These are phyloP conservation scores for Ophiocordyceps australis DNA, from an alignment of 2,329 filamentous ascomycete species.

Conservation along the genomic window DNA sequence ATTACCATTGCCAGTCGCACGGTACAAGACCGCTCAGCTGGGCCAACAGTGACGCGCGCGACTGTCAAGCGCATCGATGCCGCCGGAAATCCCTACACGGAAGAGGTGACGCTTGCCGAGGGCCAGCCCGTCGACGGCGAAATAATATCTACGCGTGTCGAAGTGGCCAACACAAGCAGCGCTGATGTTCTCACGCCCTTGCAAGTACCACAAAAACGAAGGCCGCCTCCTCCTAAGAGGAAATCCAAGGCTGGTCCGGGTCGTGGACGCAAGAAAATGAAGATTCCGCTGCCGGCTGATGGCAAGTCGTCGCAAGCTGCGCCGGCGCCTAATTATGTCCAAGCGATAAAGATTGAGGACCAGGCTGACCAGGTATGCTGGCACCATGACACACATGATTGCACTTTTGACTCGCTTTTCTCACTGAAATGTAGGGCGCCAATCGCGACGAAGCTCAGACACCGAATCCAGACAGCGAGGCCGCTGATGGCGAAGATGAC, in stretches of 20 bases:
- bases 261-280: slow-evolving; percentile 65
- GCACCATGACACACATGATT: no score
- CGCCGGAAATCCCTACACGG: slow-evolving; percentile 64
- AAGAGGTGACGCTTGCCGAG: slow-evolving; percentile 66
- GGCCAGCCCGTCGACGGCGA: slow-evolving; percentile 71
- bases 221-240: slow-evolving; percentile 60
- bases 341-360: slow-evolving; percentile 18
- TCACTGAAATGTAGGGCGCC: slow-evolving; percentile 10
- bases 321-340: slow-evolving; percentile 16
- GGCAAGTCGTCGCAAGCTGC: slow-evolving; percentile 10
- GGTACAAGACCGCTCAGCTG: slow-evolving; percentile 21
- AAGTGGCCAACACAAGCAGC: slow-evolving; percentile 36
- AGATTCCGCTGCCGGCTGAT: slow-evolving; percentile 22
- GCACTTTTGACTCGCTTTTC: not conserved
- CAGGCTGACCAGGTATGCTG: slow-evolving; percentile 19
- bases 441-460: slow-evolving; percentile 24
- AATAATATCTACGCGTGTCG: slow-evolving; percentile 44
- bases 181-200: slow-evolving; percentile 29
- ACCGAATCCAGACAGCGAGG: slow-evolving; percentile 30
- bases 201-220: slow-evolving; percentile 30
- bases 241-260: slow-evolving; percentile 62
- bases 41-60: slow-evolving; percentile 52
- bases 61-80: slow-evolving; percentile 66
- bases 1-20: slow-evolving; percentile 37
- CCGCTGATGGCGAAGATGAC: slow-evolving; percentile 30